Percentiles rank a stretch among this genome's conserved stretches.
Evolutionary conservation across 1,139 yeast genomes (phyloP).

Genomic region (Scheffersomyces parashehatae): DNA sequence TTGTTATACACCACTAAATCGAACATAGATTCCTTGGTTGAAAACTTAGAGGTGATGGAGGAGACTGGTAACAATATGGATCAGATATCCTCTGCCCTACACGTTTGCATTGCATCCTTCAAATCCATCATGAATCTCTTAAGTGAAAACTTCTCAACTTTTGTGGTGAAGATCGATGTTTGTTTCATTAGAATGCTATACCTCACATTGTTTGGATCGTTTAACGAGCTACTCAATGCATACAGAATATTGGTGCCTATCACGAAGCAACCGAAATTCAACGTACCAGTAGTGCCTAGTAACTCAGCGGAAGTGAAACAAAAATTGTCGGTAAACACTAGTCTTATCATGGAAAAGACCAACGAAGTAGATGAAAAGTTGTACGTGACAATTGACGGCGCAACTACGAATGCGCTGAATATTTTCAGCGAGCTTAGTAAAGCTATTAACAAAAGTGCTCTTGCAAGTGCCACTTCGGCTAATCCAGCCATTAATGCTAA

Average conservation of each 20-base stretch:
- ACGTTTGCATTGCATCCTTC: constrained; percentile 45
- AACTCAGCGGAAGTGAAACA: constrained; percentile 22
- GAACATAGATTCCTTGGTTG: constrained; percentile 60
- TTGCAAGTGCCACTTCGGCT: constrained; percentile 39
- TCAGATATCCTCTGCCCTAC: constrained; percentile 31
- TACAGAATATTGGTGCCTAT: constrained; percentile 55
- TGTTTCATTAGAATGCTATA: constrained; percentile 73
- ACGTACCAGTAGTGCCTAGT: neutral
- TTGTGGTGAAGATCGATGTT: constrained; percentile 60
- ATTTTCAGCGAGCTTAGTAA: constrained; percentile 78
- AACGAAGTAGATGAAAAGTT: constrained; percentile 74
- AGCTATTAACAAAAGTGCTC: constrained; percentile 73
- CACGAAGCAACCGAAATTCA: constrained; percentile 16
- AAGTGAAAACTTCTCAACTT: constrained; percentile 46
- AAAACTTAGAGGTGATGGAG: constrained; percentile 58
- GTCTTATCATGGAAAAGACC: constrained; percentile 21
- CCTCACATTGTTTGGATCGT: constrained; percentile 69
- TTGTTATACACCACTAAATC: constrained; percentile 57
- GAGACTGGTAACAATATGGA: constrained; percentile 19
- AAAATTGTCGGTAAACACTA: constrained; percentile 25
- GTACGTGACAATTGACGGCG: constrained; percentile 70
- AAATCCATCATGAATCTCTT: constrained; percentile 52
- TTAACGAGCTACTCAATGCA: constrained; percentile 75
- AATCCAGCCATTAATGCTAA: constrained; percentile 31
- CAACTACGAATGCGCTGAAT: constrained; percentile 74